phyloP scores from a whole-genome alignment of 371 early-diverging fungal species.

The Umbelopsis sp. region DNA sequence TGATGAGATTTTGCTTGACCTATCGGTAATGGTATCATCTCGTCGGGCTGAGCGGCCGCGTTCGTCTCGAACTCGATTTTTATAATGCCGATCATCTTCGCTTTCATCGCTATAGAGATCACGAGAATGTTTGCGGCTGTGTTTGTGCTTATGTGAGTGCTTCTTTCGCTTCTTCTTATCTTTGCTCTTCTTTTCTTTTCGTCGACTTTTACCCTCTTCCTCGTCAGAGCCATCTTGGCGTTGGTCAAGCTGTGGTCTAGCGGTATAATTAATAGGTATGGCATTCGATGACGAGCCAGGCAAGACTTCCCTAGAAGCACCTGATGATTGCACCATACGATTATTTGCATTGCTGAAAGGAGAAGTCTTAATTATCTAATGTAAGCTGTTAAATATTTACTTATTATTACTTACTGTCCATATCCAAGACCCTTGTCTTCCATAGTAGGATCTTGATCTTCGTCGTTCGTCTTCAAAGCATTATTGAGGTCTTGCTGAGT shows the following conservation, averaged over 20 bases:
- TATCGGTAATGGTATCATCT: not conserved
- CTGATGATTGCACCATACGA: slow-evolving; percentile 30
- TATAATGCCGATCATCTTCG: slow-evolving; percentile 24
- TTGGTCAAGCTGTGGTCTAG: not conserved
- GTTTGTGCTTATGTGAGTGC: slow-evolving; percentile 39
- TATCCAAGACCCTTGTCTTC: slow-evolving; percentile 68
- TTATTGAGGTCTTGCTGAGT: slow-evolving; percentile 64
- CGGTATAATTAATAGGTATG: not conserved
- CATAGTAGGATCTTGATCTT: slow-evolving; percentile 35
- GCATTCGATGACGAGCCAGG: slow-evolving; percentile 15
- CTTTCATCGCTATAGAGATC: slow-evolving; percentile 23
- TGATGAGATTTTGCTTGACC: not conserved
- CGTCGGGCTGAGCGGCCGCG: slow-evolving; percentile 3
- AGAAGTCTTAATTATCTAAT: not conserved
- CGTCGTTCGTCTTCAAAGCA: slow-evolving; percentile 49
- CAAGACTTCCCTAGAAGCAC: slow-evolving; percentile 34
- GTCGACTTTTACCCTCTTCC: slow-evolving; percentile 24
- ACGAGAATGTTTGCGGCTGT: slow-evolving; percentile 27
- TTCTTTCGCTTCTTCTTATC: slow-evolving; percentile 48
- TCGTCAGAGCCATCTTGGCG: slow-evolving; percentile 20
- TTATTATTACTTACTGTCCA: slow-evolving; percentile 42
- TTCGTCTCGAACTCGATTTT: slow-evolving; percentile 11
- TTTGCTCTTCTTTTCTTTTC: slow-evolving; percentile 36
- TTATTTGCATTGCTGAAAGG: slow-evolving; percentile 4
- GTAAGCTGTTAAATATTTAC: not conserved